Percentiles rank a stretch among this genome's conserved stretches.
Conservation (phyloP, 1,284 basidiomycete species). For the Porphyrellus sp. region DNA sequence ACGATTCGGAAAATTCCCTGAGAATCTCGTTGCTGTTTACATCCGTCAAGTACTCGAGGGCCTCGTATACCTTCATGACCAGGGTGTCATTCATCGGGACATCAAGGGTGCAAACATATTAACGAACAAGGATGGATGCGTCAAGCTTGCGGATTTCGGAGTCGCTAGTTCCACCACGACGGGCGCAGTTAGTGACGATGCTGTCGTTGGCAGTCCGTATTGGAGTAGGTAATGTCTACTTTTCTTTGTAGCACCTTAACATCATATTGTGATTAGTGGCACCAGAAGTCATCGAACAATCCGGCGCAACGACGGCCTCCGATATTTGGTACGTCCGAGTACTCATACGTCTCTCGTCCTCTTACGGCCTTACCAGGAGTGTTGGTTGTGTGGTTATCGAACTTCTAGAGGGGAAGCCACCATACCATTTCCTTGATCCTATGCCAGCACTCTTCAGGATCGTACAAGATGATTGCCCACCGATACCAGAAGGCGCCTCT, state of each 20-base stretch:
- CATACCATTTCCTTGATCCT: slow-evolving; percentile 92
- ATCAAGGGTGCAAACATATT: slow-evolving; percentile 98
- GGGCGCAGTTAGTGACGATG: slow-evolving; percentile 74
- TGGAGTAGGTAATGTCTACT: slow-evolving; percentile 69
- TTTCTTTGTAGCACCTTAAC: slow-evolving; percentile 19
- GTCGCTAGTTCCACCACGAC: slow-evolving; percentile 76
- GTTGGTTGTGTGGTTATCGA: slow-evolving; percentile 98
- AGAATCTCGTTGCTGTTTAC: slow-evolving; percentile 93
- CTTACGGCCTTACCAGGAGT: slow-evolving; percentile 50
- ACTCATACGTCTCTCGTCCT: background rate
- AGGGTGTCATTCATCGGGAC: slow-evolving; percentile 97
- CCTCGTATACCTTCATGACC: slow-evolving; percentile 91
- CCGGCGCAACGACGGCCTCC: slow-evolving; percentile 92
- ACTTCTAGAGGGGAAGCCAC: slow-evolving; percentile 91
- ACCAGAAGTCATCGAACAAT: slow-evolving; percentile 96
- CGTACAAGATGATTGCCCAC: slow-evolving; percentile 95
- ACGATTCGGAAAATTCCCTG: slow-evolving; percentile 97
- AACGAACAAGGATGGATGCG: slow-evolving; percentile 97
- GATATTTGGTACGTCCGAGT: slow-evolving; percentile 79
- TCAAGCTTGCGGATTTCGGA: slow-evolving; percentile 94
- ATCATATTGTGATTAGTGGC: slow-evolving; percentile 62
- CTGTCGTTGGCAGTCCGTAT: slow-evolving; percentile 95
- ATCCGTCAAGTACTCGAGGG: slow-evolving; percentile 93
- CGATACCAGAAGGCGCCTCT: slow-evolving; percentile 91
- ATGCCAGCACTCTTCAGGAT: slow-evolving; percentile 99